phyloP scores from a whole-genome alignment of 2,329 filamentous ascomycete genomes.

The Didymella keratinophila region DNA sequence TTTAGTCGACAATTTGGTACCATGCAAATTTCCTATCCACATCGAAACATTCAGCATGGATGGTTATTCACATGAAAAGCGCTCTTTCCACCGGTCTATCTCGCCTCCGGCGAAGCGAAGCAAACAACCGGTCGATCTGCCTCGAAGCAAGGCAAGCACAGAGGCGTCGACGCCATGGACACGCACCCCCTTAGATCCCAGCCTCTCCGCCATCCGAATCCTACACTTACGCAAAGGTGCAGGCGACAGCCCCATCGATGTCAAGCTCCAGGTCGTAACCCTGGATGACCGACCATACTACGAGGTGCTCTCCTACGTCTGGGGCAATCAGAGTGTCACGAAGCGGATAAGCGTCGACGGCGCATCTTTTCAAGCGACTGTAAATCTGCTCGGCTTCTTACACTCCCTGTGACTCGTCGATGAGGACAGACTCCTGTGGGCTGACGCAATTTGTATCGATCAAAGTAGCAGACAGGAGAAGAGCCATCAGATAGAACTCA shows the following conservation, averaged over 20 bases:
- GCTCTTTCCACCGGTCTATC: neutral
- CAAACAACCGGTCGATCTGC: neutral
- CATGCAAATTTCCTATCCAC: too few relatives aligned
- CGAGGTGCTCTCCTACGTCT: constrained; percentile 2
- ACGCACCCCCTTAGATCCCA: neutral
- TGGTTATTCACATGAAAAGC: neutral
- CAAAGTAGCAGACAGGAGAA: neutral
- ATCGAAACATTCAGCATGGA: neutral
- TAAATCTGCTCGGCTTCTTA: neutral
- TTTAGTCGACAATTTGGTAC: neutral
- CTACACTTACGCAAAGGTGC: too few relatives aligned
- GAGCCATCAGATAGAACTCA: neutral
- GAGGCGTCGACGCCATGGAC: neutral
- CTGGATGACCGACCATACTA: constrained; percentile 1
- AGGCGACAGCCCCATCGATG: too few relatives aligned
- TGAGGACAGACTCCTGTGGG: too few relatives aligned
- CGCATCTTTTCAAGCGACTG: neutral
- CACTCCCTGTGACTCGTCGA: neutral
- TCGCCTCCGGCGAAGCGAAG: neutral
- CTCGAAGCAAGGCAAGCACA: too few relatives aligned
- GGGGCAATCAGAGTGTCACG: neutral
- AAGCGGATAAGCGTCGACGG: neutral
- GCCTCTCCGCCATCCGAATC: neutral
- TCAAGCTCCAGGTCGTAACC: too few relatives aligned
- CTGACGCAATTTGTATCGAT: too few relatives aligned